Evolutionary conservation across 1,284 basidiomycete species (phyloP), one percentile per base, ranked within the genome.

Genomic region (Athelia psychrophila): DNA sequence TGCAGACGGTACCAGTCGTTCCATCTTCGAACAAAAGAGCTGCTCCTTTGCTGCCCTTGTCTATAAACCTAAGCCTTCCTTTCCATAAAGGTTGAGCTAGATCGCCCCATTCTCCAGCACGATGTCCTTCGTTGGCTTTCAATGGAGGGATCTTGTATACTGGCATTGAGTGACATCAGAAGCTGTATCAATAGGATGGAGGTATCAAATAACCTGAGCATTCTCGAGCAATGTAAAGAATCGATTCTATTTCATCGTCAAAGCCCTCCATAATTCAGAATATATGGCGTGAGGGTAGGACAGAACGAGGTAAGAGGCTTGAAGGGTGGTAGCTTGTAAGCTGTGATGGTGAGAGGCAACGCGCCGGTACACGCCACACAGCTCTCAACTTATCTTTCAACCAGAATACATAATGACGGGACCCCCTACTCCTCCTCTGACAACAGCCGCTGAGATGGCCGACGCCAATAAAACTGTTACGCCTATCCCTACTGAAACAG

Each of bases 41-140:
- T 40, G 79, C 83, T 16, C 79, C 78, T 30, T 30, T 30, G 42
- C 74, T 71, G 12, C 79, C 76, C 60, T 82, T 84, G 69, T 95
- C 93, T 42, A 93, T 75, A 58, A 95, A 86, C 48, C 92, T 78
- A 55, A 95, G 71, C n/a, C 93, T 79, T 10, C 93, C 94, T 65
- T 93, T 95, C 93, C 94, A 96, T 19, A 96, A 71, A 1, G 91
- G 91, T 49, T 80, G 66, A 22, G 81, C 81, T 48, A 93, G 80
- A 69, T 94, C 89, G 9, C 92, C 92, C 83, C 91, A 93, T 60
- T 93, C 88, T 51, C 84, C 84, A 10, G 91, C 91, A 40, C 89
- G 83, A 68, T 93, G 88, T 2, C 92, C 92, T 61, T 92, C 91
- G 60, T 94, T 91, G 25, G 79, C 81, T 60, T 83, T 89, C 60